phyloP scores from a whole-genome alignment of 202 grass and related monocot species.

The Sporobolus alterniflorus region DNA sequence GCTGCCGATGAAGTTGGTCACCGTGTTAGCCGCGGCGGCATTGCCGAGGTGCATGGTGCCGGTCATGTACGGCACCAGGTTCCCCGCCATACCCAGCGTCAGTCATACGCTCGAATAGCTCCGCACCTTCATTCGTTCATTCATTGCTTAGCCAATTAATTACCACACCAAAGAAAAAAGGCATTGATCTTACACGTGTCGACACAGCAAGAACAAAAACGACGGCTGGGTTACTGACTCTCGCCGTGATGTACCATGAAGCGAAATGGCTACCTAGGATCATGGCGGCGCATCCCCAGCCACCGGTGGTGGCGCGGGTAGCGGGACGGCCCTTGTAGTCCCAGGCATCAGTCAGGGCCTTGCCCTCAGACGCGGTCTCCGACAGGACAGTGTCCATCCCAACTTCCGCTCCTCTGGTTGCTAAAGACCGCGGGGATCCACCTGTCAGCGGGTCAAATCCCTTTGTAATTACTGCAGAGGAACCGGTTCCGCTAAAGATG shows the following conservation, averaged over 20 bases:
- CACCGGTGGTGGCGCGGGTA: conserved; percentile 52
- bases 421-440: no score
- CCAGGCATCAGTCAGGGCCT: conserved; percentile 73
- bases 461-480: no score
- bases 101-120: conserved; percentile 76
- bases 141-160: not conserved
- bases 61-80: conserved; percentile 72
- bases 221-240: not conserved
- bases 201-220: not conserved
- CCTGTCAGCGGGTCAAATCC: no score
- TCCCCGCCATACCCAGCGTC: conserved; percentile 73
- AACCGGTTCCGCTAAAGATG: no score
- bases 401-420: not conserved
- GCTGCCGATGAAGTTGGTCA: conserved; percentile 79
- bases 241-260: not conserved
- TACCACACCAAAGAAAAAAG: not conserved
- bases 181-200: no score
- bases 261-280: conserved; percentile 58
- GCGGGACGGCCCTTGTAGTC: conserved; percentile 81
- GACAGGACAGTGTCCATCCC: conserved; percentile 40
- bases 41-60: conserved; percentile 74
- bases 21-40: conserved; percentile 64
- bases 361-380: conserved; percentile 34
- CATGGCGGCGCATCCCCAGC: conserved; percentile 79
- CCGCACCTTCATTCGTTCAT: conserved; percentile 33